These are phyloP conservation scores for Lactifluus volemus DNA, from an alignment of 768 basidiomycete species.

Conservation along the genomic window DNA sequence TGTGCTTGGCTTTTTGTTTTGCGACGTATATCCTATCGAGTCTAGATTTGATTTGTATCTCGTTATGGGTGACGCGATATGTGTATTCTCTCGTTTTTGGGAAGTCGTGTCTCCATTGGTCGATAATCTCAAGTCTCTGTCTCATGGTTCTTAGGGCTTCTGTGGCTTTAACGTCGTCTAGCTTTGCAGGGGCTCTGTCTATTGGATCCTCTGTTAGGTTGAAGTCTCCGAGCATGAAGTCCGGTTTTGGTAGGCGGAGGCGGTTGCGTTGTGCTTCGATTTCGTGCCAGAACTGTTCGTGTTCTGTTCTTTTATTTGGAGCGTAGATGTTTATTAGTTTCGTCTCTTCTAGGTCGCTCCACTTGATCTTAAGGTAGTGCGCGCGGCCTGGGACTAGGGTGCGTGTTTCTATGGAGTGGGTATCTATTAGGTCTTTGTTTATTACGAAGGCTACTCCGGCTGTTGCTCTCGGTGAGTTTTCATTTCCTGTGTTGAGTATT, in stretches of 20 bases:
- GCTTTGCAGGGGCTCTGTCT: neutral
- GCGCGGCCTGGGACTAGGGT: too few species aligned
- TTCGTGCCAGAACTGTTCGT: neutral
- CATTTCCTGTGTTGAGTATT: neutral
- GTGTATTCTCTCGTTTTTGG: neutral
- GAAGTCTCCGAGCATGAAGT: neutral
- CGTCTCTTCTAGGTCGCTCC: too few species aligned
- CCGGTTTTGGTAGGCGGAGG: neutral
- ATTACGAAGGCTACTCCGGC: neutral
- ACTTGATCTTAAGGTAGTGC: too few species aligned
- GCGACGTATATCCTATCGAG: neutral
- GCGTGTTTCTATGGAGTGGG: too few species aligned
- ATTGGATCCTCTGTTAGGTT: neutral
- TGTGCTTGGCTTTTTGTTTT: neutral
- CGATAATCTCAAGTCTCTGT: accelerated
- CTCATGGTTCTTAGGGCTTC: neutral
- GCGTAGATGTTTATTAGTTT: neutral
- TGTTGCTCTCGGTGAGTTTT: neutral
- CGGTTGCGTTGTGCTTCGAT: too few species aligned
- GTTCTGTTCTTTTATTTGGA: neutral
- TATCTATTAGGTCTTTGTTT: neutral
- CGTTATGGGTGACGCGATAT: neutral
- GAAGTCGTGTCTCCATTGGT: neutral
- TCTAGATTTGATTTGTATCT: neutral
- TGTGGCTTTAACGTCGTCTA: neutral